Evolutionary conservation across 805 yeast genomes (phyloP).

Genomic region (Suhomyces emberorum): DNA sequence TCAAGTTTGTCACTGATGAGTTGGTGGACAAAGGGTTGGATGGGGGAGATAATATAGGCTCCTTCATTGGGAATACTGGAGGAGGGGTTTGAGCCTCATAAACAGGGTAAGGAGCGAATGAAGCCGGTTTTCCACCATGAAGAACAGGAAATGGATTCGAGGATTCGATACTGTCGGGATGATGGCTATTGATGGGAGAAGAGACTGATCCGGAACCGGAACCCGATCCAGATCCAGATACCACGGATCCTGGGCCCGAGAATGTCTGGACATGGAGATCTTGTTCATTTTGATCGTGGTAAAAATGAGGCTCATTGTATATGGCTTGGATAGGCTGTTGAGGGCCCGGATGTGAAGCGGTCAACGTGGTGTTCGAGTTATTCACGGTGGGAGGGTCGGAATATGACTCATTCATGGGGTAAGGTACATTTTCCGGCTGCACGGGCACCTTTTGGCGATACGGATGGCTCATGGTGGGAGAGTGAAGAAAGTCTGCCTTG

Average conservation of each 20-base stretch:
- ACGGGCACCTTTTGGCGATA: slow-evolving; percentile 24
- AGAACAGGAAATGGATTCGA: neutral
- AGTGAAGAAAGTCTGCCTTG: no score
- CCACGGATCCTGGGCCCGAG: neutral
- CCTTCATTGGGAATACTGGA: slow-evolving; percentile 20
- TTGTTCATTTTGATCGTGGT: neutral
- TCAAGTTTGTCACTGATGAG: slow-evolving; percentile 36
- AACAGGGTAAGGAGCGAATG: slow-evolving; percentile 12
- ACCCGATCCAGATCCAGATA: neutral
- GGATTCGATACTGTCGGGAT: neutral
- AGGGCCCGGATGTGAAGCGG: neutral
- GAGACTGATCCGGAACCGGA: neutral
- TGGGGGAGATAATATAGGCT: slow-evolving; percentile 20
- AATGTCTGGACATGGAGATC: neutral
- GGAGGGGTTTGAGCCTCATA: slow-evolving; percentile 25
- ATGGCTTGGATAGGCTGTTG: neutral
- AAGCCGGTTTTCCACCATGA: neutral
- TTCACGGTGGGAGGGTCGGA: neutral
- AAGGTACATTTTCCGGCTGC: slow-evolving; percentile 6
- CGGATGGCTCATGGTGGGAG: slow-evolving; percentile 18
- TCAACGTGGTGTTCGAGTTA: neutral
- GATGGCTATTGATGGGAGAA: neutral
- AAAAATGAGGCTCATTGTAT: neutral
- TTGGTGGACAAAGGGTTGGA: slow-evolving; percentile 30
- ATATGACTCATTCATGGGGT: slow-evolving; percentile 10